Evolutionary conservation across 331 rosid species (phyloP), one percentile per base, ranked within the genome.

Genomic region (Rhamnella rubrinervis): DNA sequence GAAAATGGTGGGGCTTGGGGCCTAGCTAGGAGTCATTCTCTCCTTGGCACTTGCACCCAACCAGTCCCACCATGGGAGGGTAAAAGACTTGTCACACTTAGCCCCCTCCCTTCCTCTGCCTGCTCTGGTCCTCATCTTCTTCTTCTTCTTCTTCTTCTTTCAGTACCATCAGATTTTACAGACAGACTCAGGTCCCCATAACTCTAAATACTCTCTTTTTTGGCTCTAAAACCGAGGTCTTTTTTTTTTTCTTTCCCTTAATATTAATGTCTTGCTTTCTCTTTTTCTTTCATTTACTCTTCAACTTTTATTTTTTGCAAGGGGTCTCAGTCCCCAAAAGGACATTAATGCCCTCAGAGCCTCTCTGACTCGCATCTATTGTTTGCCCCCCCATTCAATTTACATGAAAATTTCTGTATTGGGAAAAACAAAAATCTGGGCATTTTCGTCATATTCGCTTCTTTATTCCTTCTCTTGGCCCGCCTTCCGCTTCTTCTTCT

Each of bases 351-450:
- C 67, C 78, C 78, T 21, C 59, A 25, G 63, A n/a, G 49, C 9
- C 16, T 35, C 55, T 44, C 51, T 55, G 58, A 47, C 49, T 39
- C 51, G 21, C 51, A 66, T 53, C 67, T 19, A 35, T 52, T 40
- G 58, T 0, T 23, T 23, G 23, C 23, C 23, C 23, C 35, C 35
- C 21, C 59, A 70, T 57, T 68, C 60, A 64, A 62, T 76, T 72
- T 61, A 60, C 70, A 71, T 70, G 74, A 70, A 21, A 31, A 26
- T 67, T 72, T 67, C 75, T 35, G 51, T 6, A 64, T 61, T 17
- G 66, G 82, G 66, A 55, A 20, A 39, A 66, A 59, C 70, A 75
- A 70, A 52, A 69, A 50, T 73, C 68, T 26, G 76, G 71, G 72
- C 56, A 47, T 62, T 69, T 40, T 59, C 58, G 70, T 71, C 63